A percentile compares a stretch with the other conserved stretches of the same genome.
Conservation (phyloP, 768 basidiomycete genomes). For the Galerina sulciceps region DNA sequence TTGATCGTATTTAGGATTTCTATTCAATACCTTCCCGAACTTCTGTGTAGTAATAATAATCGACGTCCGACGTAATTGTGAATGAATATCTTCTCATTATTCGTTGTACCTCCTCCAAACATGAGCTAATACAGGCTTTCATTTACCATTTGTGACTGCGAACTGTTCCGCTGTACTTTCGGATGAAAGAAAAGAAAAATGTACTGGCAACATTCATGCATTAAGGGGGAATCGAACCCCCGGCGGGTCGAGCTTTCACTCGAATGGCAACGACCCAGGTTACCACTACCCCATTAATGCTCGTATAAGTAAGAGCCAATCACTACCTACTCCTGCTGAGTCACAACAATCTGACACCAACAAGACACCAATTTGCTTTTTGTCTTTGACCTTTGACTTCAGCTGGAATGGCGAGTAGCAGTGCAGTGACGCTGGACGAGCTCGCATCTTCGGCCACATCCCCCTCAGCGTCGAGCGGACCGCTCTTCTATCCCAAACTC, state of each 20-base stretch:
- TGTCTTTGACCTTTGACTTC: not conserved
- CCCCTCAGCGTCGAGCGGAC: constrained; percentile 11
- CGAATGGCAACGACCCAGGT: constrained; percentile 20
- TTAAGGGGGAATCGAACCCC: constrained; percentile 90
- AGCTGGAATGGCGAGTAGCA: constrained; percentile 20
- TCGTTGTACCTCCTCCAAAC: no score
- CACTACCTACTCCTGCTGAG: no score
- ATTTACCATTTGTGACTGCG: no score
- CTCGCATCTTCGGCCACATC: constrained; percentile 11
- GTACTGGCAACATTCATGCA: constrained; percentile 45
- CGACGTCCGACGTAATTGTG: no score
- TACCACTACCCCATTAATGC: constrained; percentile 22
- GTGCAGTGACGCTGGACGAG: constrained; percentile 22
- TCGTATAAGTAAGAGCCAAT: constrained; percentile 4
- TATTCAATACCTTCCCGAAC: not conserved
- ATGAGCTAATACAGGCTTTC: not conserved
- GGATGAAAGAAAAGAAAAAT: not conserved
- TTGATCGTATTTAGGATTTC: not conserved
- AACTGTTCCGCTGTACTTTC: not conserved
- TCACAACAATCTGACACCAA: no score
- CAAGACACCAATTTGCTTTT: not conserved
- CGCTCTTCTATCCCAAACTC: constrained; percentile 23
- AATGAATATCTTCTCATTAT: no score
- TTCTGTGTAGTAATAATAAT: not conserved
- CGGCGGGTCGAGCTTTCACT: constrained; percentile 69